Evolutionary conservation across 371 early-diverging fungal species (phyloP).

Genomic region (Mortierella sp.): DNA sequence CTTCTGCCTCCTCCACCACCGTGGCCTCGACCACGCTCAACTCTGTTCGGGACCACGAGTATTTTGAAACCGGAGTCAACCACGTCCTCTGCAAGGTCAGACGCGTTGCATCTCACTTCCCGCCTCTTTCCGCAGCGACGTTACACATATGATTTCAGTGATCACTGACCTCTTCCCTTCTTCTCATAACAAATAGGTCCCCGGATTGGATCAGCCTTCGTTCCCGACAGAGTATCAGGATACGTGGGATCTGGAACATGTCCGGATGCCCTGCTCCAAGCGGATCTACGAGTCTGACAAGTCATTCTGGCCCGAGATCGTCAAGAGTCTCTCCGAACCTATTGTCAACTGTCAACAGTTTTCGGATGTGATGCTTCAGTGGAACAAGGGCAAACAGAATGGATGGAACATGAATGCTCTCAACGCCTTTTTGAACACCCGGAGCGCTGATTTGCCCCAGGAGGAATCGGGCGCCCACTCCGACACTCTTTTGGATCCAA

Average conservation of each 20-base stretch:
- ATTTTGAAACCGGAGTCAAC: slow-evolving; percentile 51
- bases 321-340: slow-evolving; percentile 28
- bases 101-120: neutral
- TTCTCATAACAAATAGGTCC: slow-evolving; percentile 16
- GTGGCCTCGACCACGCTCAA: slow-evolving; percentile 10
- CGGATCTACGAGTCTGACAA: slow-evolving; percentile 30
- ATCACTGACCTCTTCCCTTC: neutral
- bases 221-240: slow-evolving; percentile 38
- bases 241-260: slow-evolving; percentile 47
- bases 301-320: slow-evolving; percentile 46
- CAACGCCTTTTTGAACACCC: slow-evolving; percentile 43
- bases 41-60: slow-evolving; percentile 21
- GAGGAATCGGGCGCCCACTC: slow-evolving; percentile 16
- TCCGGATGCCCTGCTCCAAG: slow-evolving; percentile 44
- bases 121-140: neutral
- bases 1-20: neutral
- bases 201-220: slow-evolving; percentile 36
- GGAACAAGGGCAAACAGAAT: slow-evolving; percentile 35
- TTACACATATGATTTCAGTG: neutral
- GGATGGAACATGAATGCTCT: slow-evolving; percentile 50
- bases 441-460: slow-evolving; percentile 16
- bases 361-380: slow-evolving; percentile 40
- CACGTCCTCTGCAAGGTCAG: slow-evolving; percentile 42
- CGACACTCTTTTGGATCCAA: slow-evolving; percentile 11
- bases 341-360: slow-evolving; percentile 37